phyloP scores from a whole-genome alignment of 108 stramenopile genomes.

The Cyclotella baltica region DNA sequence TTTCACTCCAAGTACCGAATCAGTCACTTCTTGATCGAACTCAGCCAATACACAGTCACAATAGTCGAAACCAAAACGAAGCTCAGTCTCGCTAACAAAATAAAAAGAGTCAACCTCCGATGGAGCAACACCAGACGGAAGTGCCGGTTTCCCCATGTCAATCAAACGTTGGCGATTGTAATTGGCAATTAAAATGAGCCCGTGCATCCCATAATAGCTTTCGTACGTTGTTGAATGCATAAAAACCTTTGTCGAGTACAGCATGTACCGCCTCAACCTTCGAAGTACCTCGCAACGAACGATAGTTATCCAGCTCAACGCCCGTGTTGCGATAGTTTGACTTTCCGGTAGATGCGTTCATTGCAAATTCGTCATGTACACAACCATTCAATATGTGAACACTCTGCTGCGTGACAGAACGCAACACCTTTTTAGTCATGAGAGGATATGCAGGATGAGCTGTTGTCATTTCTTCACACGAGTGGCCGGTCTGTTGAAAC shows the following conservation, averaged over 20 bases:
- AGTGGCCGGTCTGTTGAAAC: background rate
- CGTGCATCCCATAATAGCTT: background rate
- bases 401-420: slow-evolving; percentile 1
- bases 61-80: background rate
- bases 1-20: background rate
- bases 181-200: background rate
- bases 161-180: background rate
- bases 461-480: background rate
- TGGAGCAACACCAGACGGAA: background rate
- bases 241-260: background rate
- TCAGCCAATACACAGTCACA: background rate
- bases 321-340: background rate
- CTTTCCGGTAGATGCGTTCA: background rate
- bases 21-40: background rate
- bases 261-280: background rate
- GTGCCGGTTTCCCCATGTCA: background rate
- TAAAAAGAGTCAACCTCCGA: background rate
- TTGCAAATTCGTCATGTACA: background rate
- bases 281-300: background rate
- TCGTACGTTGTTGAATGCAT: background rate
- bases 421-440: slow-evolving; percentile 18
- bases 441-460: slow-evolving; percentile 25
- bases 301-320: background rate
- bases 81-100: background rate
- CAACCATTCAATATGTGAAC: slow-evolving; percentile 29